Evolutionary conservation across 352 stramenopile genomes (phyloP).

Genomic region (Phytopythium chamaehyphon): DNA sequence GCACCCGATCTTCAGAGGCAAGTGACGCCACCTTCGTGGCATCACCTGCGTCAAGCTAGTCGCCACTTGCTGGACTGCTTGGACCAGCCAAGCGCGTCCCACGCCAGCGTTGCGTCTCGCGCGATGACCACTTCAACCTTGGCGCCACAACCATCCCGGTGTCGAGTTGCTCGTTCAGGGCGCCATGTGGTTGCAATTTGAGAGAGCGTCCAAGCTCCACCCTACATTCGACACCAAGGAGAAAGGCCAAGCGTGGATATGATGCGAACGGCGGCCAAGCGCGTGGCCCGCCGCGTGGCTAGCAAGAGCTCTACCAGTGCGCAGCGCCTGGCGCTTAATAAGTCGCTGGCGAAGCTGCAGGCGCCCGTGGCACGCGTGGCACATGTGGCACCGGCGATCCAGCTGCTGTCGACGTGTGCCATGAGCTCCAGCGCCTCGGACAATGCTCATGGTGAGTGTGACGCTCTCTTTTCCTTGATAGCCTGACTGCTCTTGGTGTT

Average conservation of each 20-base stretch:
- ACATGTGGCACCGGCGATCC: conserved; percentile 20
- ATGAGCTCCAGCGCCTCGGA: conserved; percentile 33
- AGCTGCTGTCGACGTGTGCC: conserved; percentile 32
- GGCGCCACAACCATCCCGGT: background rate
- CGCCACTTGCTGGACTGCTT: no score
- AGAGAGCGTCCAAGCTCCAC: background rate
- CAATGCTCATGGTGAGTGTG: conserved; percentile 27
- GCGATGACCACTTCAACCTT: background rate
- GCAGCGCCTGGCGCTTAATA: conserved; percentile 7
- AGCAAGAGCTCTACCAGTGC: conserved; percentile 12
- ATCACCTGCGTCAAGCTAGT: background rate
- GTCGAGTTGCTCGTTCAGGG: conserved; percentile 4
- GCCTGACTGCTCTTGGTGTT: background rate
- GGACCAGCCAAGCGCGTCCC: background rate
- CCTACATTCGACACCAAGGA: conserved; percentile 1
- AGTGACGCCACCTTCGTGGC: background rate
- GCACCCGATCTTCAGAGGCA: no score
- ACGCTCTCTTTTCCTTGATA: background rate
- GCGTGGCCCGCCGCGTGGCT: conserved; percentile 26
- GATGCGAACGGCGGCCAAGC: conserved; percentile 48
- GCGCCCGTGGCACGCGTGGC: conserved; percentile 9
- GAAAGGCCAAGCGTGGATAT: no score
- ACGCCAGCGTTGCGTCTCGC: background rate
- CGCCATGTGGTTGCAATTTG: background rate
- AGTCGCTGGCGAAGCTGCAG: conserved; percentile 17